Percentiles rank a stretch among this genome's conserved stretches.
phyloP scores from a whole-genome alignment of 345 rosid genomes.

The Populus tremula region DNA sequence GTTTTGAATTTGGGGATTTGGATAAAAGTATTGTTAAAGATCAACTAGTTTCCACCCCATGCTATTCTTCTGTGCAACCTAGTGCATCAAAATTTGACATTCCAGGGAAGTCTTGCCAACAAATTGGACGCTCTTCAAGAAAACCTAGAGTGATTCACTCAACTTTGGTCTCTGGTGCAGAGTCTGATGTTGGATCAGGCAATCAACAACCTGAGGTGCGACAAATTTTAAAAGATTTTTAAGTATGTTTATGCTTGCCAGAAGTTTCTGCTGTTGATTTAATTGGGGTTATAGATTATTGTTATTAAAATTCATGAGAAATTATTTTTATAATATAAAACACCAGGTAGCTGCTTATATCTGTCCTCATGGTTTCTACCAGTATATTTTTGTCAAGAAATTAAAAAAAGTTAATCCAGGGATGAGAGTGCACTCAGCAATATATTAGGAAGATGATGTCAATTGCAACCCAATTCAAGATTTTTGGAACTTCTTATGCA shows the following conservation, averaged over 20 bases:
- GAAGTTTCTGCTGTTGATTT: background rate
- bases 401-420: too few relatives aligned
- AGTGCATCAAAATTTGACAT: slow-evolving; percentile 5
- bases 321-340: too few relatives aligned
- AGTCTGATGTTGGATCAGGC: slow-evolving; percentile 26
- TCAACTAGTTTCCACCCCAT: slow-evolving; percentile 23
- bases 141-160: slow-evolving; percentile 20
- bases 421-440: too few relatives aligned
- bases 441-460: too few relatives aligned
- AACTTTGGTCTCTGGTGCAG: slow-evolving; percentile 18
- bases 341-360: too few relatives aligned
- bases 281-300: background rate
- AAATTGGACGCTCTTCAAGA: slow-evolving; percentile 18
- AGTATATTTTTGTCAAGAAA: too few relatives aligned
- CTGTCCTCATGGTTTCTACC: too few relatives aligned
- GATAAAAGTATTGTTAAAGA: slow-evolving; percentile 14
- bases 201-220: slow-evolving; percentile 36
- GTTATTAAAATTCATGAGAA: background rate
- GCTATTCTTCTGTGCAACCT: slow-evolving; percentile 19
- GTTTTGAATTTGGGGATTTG: slow-evolving; percentile 45
- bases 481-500: too few relatives aligned
- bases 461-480: too few relatives aligned
- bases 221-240: background rate
- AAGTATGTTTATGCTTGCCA: background rate
- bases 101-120: slow-evolving; percentile 14